phyloP scores from a whole-genome alignment of 192 early-diverging fungal species.

The Linnemannia zychae region DNA sequence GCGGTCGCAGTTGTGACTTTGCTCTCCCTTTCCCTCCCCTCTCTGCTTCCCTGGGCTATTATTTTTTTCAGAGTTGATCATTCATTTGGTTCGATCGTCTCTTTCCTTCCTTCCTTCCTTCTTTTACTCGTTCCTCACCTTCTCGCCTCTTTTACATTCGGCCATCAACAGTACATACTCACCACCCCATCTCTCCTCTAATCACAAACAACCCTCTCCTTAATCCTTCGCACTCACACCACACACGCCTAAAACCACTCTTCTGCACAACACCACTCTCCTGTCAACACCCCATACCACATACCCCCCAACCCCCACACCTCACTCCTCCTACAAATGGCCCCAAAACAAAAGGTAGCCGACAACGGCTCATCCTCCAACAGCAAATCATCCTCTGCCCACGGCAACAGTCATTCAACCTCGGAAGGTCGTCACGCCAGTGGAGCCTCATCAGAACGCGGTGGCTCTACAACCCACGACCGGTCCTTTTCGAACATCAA shows the following conservation, averaged over 20 bases:
- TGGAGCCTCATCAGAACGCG: conserved; percentile 30
- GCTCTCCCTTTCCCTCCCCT: background rate
- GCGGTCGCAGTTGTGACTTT: background rate
- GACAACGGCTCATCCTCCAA: conserved; percentile 18
- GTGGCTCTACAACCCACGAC: conserved; percentile 13
- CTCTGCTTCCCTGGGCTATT: background rate
- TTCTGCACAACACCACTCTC: background rate
- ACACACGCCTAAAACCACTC: background rate
- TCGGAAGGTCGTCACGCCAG: conserved; percentile 28
- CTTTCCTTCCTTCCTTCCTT: conserved; percentile 1
- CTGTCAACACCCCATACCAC: background rate
- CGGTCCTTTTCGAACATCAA: conserved; percentile 3
- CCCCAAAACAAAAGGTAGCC: conserved; percentile 43
- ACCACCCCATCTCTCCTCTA: background rate
- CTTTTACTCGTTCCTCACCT: background rate
- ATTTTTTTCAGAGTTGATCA: conserved; percentile 6
- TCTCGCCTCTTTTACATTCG: background rate
- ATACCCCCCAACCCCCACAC: background rate
- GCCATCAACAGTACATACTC: background rate
- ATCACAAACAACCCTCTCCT: background rate
- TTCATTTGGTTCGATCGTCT: conserved; percentile 6
- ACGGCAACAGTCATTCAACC: conserved; percentile 15
- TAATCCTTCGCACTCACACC: background rate
- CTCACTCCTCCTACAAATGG: conserved; percentile 10
- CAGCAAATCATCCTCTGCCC: conserved; percentile 16